A percentile compares a stretch with the other conserved stretches of the same genome.
Evolutionary conservation across 2,329 filamentous ascomycete genomes (phyloP).

Genomic region (Camillea tinctor): DNA sequence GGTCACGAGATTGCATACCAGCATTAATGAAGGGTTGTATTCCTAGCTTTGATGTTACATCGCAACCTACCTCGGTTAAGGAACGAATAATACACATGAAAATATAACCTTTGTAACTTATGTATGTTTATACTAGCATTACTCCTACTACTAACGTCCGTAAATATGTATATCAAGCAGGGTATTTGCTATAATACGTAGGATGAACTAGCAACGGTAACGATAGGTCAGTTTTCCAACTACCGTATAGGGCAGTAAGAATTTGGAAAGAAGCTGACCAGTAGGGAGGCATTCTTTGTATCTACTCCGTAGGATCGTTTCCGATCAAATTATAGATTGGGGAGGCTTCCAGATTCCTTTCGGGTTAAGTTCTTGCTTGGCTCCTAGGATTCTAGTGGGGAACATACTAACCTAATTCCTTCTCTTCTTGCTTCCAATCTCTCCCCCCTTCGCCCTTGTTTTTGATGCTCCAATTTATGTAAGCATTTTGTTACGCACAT

Average conservation of each 20-base stretch:
- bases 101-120: too few relatives aligned
- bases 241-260: neutral
- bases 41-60: neutral
- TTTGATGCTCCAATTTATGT: neutral
- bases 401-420: neutral
- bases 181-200: neutral
- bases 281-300: neutral
- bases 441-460: neutral
- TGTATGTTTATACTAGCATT: too few relatives aligned
- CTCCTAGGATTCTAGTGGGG: neutral
- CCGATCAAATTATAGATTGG: neutral
- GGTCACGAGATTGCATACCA: neutral
- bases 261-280: neutral
- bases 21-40: neutral
- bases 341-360: neutral
- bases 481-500: neutral
- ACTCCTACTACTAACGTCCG: too few relatives aligned
- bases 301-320: neutral
- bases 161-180: neutral
- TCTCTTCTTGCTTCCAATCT: neutral
- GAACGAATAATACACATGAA: neutral
- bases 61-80: neutral
- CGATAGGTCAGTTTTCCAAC: neutral
- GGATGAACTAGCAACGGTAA: neutral
- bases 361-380: neutral